Evolutionary conservation across 176 grass and related monocot genomes (phyloP).

Genomic region (Carex myosuroides): DNA sequence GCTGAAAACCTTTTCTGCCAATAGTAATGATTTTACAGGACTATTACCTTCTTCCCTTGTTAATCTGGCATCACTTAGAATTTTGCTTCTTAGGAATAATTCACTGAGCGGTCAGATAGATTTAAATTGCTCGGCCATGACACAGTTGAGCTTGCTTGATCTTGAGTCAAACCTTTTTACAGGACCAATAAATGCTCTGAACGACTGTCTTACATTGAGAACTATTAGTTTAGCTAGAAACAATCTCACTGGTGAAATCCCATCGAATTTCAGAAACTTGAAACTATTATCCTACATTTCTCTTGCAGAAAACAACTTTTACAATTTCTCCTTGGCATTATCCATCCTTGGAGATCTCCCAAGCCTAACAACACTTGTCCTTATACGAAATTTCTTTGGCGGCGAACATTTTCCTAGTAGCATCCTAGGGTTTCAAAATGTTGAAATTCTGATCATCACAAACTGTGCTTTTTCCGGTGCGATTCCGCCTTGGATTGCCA

Average conservation of each 20-base stretch:
- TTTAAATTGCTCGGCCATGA: slow-evolving; percentile 32
- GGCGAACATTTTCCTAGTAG: slow-evolving; percentile 31
- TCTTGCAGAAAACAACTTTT: slow-evolving; percentile 46
- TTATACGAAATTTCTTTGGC: slow-evolving; percentile 46
- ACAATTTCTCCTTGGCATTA: slow-evolving; percentile 50
- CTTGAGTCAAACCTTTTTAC: slow-evolving; percentile 37
- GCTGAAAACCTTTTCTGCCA: slow-evolving; percentile 34
- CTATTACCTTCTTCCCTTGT: slow-evolving; percentile 36
- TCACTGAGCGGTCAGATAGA: slow-evolving; percentile 32
- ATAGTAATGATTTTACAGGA: slow-evolving; percentile 34
- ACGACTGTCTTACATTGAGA: slow-evolving; percentile 25
- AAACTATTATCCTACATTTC: slow-evolving; percentile 43
- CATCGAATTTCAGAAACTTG: slow-evolving; percentile 32
- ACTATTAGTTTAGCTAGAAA: slow-evolving; percentile 58
- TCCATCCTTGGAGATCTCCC: slow-evolving; percentile 33
- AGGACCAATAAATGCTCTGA: slow-evolving; percentile 36
- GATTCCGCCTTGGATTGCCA: slow-evolving; percentile 36
- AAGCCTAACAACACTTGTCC: slow-evolving; percentile 46
- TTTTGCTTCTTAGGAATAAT: slow-evolving; percentile 54
- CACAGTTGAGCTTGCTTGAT: slow-evolving; percentile 37
- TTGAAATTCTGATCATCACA: slow-evolving; percentile 50
- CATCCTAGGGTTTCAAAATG: slow-evolving; percentile 25
- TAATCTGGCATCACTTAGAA: slow-evolving; percentile 26
- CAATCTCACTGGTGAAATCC: slow-evolving; percentile 43
- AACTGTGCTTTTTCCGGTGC: slow-evolving; percentile 36